Percentiles rank a stretch among this genome's conserved stretches.
phyloP scores from a whole-genome alignment of 2,329 filamentous ascomycete genomes.

The Reticulascus tulasneorum region DNA sequence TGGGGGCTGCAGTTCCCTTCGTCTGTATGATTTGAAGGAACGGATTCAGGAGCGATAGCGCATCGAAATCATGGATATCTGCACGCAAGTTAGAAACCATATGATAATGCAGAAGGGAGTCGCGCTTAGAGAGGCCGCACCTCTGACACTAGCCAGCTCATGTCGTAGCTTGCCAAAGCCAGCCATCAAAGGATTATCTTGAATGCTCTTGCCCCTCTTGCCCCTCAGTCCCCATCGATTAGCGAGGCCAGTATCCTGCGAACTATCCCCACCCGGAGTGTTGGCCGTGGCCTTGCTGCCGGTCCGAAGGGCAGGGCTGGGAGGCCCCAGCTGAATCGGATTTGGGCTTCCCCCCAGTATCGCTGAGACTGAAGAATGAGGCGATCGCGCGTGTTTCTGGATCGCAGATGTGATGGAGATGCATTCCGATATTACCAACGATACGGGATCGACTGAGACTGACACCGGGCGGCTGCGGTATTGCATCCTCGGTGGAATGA shows the following conservation, averaged over 20 bases:
- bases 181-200: conserved; percentile 94
- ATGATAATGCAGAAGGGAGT: background rate
- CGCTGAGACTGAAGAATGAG: conserved; percentile 91
- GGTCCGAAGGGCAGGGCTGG: conserved; percentile 36
- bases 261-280: conserved; percentile 33
- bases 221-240: conserved; percentile 91
- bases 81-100: conserved; percentile 20
- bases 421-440: conserved; percentile 95
- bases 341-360: conserved; percentile 78
- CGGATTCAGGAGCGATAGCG: conserved; percentile 81
- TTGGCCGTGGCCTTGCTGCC: conserved; percentile 37
- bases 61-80: conserved; percentile 88
- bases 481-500: conserved; percentile 42
- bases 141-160: conserved; percentile 81
- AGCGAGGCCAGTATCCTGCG: conserved; percentile 56
- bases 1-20: conserved; percentile 91
- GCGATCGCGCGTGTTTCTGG: conserved; percentile 94
- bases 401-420: conserved; percentile 98
- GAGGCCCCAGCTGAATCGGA: conserved; percentile 48
- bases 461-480: conserved; percentile 62
- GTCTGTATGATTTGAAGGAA: conserved; percentile 96
- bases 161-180: conserved; percentile 87
- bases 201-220: conserved; percentile 94
- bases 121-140: conserved; percentile 36
- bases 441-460: conserved; percentile 85